Evolutionary conservation across 2,329 filamentous ascomycete genomes (phyloP).

Genomic region (Cladophialophora bantiana): DNA sequence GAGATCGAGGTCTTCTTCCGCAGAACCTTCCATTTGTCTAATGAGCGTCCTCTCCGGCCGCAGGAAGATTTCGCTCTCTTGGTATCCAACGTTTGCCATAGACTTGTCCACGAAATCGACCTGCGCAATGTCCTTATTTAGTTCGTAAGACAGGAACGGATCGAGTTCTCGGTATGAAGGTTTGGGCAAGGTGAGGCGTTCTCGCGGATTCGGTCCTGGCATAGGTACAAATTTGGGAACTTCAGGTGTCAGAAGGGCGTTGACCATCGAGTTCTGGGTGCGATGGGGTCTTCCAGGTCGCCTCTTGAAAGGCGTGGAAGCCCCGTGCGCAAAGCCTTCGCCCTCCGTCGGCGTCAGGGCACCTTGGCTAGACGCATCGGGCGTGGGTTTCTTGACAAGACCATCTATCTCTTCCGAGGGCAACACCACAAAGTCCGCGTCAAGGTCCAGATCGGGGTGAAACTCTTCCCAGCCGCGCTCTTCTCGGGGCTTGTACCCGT

Average conservation of each 20-base stretch:
- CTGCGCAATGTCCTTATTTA: constrained; percentile 77
- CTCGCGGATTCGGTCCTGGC: constrained; percentile 58
- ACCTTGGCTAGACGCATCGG: constrained; percentile 38
- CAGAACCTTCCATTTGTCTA: constrained; percentile 66
- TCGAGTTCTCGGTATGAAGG: constrained; percentile 57
- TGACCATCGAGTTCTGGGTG: constrained; percentile 66
- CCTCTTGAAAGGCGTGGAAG: constrained; percentile 71
- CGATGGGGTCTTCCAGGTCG: constrained; percentile 71
- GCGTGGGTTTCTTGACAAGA: constrained; percentile 55
- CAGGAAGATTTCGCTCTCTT: constrained; percentile 89
- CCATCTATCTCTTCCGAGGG: constrained; percentile 86
- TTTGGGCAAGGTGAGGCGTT: constrained; percentile 57
- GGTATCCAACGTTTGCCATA: constrained; percentile 95
- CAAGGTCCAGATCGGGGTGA: constrained; percentile 92
- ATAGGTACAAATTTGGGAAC: constrained; percentile 59
- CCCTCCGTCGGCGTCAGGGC: constrained; percentile 19
- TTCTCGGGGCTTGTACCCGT: constrained; percentile 96
- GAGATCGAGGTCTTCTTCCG: constrained; percentile 69
- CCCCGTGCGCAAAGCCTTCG: constrained; percentile 92
- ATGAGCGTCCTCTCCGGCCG: constrained; percentile 76
- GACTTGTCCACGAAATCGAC: constrained; percentile 93
- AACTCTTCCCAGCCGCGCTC: constrained; percentile 98
- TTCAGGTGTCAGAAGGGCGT: constrained; percentile 65
- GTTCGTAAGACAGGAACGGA: constrained; percentile 66
- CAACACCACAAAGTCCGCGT: constrained; percentile 78